Percentiles rank a stretch among this genome's conserved stretches.
phyloP scores from a whole-genome alignment of 2,329 filamentous ascomycete genomes.

The Thermothelomyces thermophilus region DNA sequence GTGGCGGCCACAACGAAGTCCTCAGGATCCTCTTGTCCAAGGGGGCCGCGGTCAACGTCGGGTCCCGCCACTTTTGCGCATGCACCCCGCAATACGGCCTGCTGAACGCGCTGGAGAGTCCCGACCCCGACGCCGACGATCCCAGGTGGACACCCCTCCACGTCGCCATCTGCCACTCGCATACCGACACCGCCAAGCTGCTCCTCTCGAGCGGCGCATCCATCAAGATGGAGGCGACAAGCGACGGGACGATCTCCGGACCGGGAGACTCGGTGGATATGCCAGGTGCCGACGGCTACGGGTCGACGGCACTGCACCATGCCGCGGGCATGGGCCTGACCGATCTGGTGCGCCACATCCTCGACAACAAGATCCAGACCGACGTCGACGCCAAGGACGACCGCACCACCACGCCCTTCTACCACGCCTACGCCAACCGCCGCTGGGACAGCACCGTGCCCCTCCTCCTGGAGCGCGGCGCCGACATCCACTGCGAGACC shows the following conservation, averaged over 20 bases:
- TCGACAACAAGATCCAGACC: constrained; percentile 18
- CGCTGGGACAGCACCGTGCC: constrained; percentile 25
- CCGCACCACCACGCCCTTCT: constrained; percentile 25
- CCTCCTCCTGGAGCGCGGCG: constrained; percentile 24
- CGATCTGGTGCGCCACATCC: constrained; percentile 19
- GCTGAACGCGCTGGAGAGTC: constrained; percentile 20
- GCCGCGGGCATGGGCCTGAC: constrained; percentile 24
- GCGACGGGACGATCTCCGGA: neutral
- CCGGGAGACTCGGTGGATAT: too few species aligned
- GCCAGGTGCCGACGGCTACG: neutral
- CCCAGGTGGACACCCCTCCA: constrained; percentile 25
- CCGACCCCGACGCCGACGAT: neutral
- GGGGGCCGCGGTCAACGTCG: constrained; percentile 20
- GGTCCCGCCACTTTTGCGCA: constrained; percentile 20
- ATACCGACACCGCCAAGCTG: constrained; percentile 21
- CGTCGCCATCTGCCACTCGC: constrained; percentile 25
- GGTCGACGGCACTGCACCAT: constrained; percentile 26
- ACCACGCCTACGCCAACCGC: constrained; percentile 25
- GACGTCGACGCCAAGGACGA: constrained; percentile 22
- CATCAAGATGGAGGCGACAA: constrained; percentile 17
- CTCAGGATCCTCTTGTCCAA: constrained; percentile 21
- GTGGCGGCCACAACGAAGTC: constrained; percentile 22
- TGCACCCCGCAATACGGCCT: constrained; percentile 21
- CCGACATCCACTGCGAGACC: constrained; percentile 24
- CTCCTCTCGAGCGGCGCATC: constrained; percentile 24